phyloP scores from a whole-genome alignment of 2,329 filamentous ascomycete species.

The Ophiocordyceps camponoti-saundersi region DNA sequence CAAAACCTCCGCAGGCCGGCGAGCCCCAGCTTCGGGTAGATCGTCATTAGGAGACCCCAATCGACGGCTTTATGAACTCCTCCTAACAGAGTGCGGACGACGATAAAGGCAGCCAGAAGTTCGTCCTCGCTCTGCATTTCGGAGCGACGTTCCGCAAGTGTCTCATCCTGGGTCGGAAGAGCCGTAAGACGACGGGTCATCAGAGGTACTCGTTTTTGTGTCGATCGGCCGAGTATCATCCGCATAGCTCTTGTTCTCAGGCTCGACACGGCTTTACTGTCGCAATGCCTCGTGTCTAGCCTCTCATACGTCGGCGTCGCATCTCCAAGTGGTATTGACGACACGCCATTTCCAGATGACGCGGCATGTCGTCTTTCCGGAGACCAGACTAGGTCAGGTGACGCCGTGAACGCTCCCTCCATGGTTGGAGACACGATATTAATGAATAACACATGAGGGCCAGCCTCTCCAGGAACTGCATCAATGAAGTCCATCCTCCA shows the following conservation, averaged over 20 bases:
- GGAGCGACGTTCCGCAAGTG: constrained; percentile 1
- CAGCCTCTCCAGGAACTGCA: constrained; percentile 8
- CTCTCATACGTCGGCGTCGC: constrained; percentile 3
- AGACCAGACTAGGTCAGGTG: constrained; percentile 8
- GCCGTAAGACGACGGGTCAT: constrained; percentile 12
- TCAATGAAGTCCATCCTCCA: constrained; percentile 10
- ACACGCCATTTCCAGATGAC: not conserved
- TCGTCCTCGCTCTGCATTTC: constrained; percentile 8
- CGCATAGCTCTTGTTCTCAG: not conserved
- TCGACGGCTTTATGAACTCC: constrained; percentile 42
- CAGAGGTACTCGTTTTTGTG: constrained; percentile 13
- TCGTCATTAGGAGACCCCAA: constrained; percentile 38
- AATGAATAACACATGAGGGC: constrained; percentile 17
- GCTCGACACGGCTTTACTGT: not conserved
- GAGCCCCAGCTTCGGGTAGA: constrained; percentile 37
- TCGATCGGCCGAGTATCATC: constrained; percentile 1
- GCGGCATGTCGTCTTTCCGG: constrained; percentile 9
- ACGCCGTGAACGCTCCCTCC: not conserved
- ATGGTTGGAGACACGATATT: constrained; percentile 6
- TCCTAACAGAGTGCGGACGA: constrained; percentile 39
- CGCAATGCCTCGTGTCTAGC: not conserved
- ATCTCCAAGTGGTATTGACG: not conserved
- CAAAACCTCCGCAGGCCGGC: constrained; percentile 37
- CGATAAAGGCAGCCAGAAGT: constrained; percentile 39
- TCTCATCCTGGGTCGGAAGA: constrained; percentile 3